A percentile compares a stretch with the other conserved stretches of the same genome.
These are phyloP conservation scores for Colletotrichum ledebouriae DNA, from an alignment of 2,329 filamentous ascomycete genomes.

Conservation along the genomic window DNA sequence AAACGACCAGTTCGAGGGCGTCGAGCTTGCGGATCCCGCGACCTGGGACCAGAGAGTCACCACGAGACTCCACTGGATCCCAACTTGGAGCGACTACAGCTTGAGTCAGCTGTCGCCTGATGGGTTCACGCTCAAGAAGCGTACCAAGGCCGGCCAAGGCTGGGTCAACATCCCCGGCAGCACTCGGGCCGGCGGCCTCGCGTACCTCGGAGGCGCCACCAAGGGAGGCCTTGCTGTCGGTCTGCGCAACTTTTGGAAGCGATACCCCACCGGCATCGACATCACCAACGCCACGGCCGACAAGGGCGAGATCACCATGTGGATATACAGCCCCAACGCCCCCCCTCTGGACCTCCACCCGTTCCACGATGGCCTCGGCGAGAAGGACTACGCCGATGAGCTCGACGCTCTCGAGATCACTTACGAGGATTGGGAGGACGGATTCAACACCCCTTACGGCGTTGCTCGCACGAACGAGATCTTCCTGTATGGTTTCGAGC, in stretches of 20 bases:
- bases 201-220: conserved; percentile 69
- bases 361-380: conserved; percentile 69
- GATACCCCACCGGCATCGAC: conserved; percentile 70
- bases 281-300: conserved; percentile 64
- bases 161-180: conserved; percentile 72
- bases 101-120: conserved; percentile 70
- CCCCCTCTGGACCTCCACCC: conserved; percentile 68
- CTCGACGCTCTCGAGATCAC: conserved; percentile 73
- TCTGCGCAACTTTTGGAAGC: conserved; percentile 73
- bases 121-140: conserved; percentile 71
- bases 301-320: conserved; percentile 66
- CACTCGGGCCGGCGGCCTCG: conserved; percentile 67
- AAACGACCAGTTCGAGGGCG: conserved; percentile 63
- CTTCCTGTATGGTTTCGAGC: conserved; percentile 64
- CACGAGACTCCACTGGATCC: conserved; percentile 67
- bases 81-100: conserved; percentile 69
- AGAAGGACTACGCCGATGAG: conserved; percentile 69
- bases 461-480: conserved; percentile 71
- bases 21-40: conserved; percentile 56
- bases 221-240: conserved; percentile 71
- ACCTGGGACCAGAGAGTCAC: conserved; percentile 63
- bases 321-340: conserved; percentile 71
- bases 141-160: conserved; percentile 68
- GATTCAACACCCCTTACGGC: conserved; percentile 68
- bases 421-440: conserved; percentile 72